A percentile compares a stretch with the other conserved stretches of the same genome.
Conservation (phyloP, 345 rosid species). For the Punica granatum region DNA sequence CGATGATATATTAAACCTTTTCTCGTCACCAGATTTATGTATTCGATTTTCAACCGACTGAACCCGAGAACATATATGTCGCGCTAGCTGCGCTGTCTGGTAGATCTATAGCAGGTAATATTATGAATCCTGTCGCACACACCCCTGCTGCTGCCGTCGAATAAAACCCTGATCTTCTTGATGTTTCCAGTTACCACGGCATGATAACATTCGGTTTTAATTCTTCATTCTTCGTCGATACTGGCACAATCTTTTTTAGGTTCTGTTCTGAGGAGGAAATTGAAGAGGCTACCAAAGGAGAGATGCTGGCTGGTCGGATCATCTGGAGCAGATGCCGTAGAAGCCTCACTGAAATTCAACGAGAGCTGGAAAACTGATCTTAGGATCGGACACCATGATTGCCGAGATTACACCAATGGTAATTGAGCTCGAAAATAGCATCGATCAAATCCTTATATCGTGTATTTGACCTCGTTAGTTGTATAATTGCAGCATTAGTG, state of each 20-base stretch:
- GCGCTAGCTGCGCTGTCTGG: slow-evolving; percentile 50
- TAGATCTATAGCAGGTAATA: slow-evolving; percentile 38
- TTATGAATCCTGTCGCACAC: background rate
- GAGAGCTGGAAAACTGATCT: slow-evolving; percentile 52
- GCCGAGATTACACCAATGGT: slow-evolving; percentile 76
- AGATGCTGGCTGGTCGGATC: slow-evolving; percentile 78
- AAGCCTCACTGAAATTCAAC: slow-evolving; percentile 42
- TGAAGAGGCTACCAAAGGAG: slow-evolving; percentile 46
- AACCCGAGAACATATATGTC: slow-evolving; percentile 41
- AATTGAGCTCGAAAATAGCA: background rate
- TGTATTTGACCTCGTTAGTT: background rate
- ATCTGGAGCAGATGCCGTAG: slow-evolving; percentile 30
- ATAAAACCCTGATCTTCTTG: background rate
- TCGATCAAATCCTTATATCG: background rate
- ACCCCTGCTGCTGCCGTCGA: too few relatives aligned
- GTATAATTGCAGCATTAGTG: slow-evolving; percentile 44
- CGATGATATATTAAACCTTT: background rate
- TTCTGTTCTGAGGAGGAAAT: slow-evolving; percentile 36
- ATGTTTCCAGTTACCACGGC: background rate
- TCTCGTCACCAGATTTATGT: slow-evolving; percentile 24
- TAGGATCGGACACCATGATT: slow-evolving; percentile 63
- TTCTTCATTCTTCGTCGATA: background rate
- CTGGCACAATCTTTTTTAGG: slow-evolving; percentile 24
- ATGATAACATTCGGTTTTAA: background rate
- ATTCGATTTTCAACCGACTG: slow-evolving; percentile 57